phyloP scores from a whole-genome alignment of 2,329 filamentous ascomycete species.

The Epichloe typhina region DNA sequence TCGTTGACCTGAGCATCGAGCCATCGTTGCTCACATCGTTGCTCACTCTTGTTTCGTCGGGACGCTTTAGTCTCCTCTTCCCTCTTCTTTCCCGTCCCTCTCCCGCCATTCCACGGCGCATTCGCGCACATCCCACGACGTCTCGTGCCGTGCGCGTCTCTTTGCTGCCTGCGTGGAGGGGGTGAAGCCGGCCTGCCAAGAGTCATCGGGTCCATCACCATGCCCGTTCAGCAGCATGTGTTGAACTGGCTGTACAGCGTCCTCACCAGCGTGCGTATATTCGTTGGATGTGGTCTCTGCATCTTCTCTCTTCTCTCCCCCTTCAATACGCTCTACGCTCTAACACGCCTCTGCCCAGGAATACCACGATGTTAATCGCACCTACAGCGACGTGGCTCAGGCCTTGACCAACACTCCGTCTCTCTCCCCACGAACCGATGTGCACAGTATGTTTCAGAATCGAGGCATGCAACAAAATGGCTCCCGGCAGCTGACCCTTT shows the following conservation, averaged over 20 bases:
- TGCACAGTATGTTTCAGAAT: slow-evolving; percentile 59
- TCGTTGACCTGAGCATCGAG: too few species aligned
- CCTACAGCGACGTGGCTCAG: slow-evolving; percentile 83
- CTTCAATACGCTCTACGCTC: neutral
- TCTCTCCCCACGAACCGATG: slow-evolving; percentile 76
- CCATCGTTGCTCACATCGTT: too few species aligned
- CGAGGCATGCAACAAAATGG: slow-evolving; percentile 1
- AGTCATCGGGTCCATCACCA: slow-evolving; percentile 19
- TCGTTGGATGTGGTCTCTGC: neutral
- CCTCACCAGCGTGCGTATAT: slow-evolving; percentile 52
- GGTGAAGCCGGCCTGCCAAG: neutral
- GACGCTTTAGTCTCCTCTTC: neutral
- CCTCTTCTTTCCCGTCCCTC: neutral
- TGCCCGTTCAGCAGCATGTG: slow-evolving; percentile 75
- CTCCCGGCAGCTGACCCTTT: slow-evolving; percentile 5
- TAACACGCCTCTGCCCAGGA: slow-evolving; percentile 41
- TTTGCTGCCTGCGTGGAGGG: too few species aligned
- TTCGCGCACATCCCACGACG: neutral
- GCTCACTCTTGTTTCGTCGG: too few species aligned
- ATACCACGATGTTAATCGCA: slow-evolving; percentile 84
- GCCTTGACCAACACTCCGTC: slow-evolving; percentile 67
- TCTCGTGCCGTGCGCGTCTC: too few species aligned
- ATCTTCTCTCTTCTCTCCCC: neutral
- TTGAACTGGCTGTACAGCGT: slow-evolving; percentile 94
- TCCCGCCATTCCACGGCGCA: neutral